Evolutionary conservation across 768 basidiomycete species (phyloP), one percentile per base, ranked within the genome.

Genomic region (Lentinula boryana): DNA sequence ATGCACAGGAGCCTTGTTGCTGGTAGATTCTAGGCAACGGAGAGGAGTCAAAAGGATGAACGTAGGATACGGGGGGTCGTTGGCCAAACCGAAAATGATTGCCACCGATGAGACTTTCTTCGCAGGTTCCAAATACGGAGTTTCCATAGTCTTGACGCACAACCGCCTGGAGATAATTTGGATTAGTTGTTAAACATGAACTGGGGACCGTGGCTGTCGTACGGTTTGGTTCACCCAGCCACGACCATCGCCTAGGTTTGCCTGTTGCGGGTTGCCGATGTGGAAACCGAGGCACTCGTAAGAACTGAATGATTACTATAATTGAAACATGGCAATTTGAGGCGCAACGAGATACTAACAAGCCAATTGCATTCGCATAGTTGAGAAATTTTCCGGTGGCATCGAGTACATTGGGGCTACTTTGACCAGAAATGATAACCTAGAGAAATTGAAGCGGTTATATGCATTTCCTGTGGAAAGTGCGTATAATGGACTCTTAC

Each of bases 161-260:
- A 27, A 86, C 86, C 15, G 84, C 83, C 87, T 86, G 16, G 6
- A 63, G 72, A 78, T 80, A 63, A 16, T 35, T 13, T 18, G 43
- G 31, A 40, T n/a, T n/a, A 31, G 35, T 12, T 15, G 0, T 8
- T 54, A 13, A 35, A 35, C 10, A 43, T 15, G 21, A 12, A 71
- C 75, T 31, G 27, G 27, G 27, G 27, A 27, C 27, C 27, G 27
- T 27, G 27, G 27, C 35, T 36, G 12, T 35, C 66, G 41, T 54
- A 71, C 73, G 13, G 67, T 69, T 64, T 73, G 68, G 44, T 65
- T 66, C 78, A 85, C 62, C 62, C 76, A 78, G 5, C 86, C 87
- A 46, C 81, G 70, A 0, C 88, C 88, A 64, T 92, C 89, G 2
- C 89, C 90, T 0, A 91, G 75, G 65, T 89, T 78, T 0, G 87